Base-by-base conservation (phyloP, 371 early-diverging fungal genomes). In the Saksenaea oblongispora region DNA sequence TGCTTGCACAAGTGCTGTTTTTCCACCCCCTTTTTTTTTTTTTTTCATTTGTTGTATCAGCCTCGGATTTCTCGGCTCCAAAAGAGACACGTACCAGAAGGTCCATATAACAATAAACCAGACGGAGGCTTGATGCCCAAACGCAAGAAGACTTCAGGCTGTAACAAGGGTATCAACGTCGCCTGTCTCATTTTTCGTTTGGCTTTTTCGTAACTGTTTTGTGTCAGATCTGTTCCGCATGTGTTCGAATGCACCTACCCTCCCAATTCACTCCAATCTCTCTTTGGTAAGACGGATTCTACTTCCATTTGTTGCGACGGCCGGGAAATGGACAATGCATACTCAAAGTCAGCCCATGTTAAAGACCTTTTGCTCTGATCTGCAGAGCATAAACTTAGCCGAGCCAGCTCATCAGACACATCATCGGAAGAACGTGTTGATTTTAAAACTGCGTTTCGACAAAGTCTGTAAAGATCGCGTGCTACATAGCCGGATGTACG, bases 1-100 rank as follows among this genome's bases (percentile, higher is more conserved):
- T 2, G 93, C 91, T 59, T 91, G 88, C 0, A 89, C 91, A 3
- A 96, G 64, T 44, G 88, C 73, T 1, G 95, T 93, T 65, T 96
- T 96, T 27, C 95, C 94, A 68, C 95, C 94, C 0, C 93, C 92
- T 87, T 68, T 15, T n/a, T n/a, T n/a, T n/a, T n/a, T n/a, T n/a
- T n/a, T n/a, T n/a, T n/a, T n/a, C 11, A 58, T 2, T 36, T 24
- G 15, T n/a, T n/a, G 35, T 61, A 31, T 44, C 10, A 56, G 15
- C 34, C 34, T 36, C 35, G 31, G 31, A 59, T 56, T 18, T 56
- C 9, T 27, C 60, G n/a, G n/a, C n/a, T n/a, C n/a, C n/a, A n/a
- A 41, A 14, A 22, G 10, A 35, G 14, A 34, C 4, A 61, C 61
- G 18, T 80, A 88, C 92, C 93, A 37, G 93, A 88, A 0, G 97